Evolutionary conservation across 805 yeast species (phyloP).

Genomic region (Starmerella riodocensis): DNA sequence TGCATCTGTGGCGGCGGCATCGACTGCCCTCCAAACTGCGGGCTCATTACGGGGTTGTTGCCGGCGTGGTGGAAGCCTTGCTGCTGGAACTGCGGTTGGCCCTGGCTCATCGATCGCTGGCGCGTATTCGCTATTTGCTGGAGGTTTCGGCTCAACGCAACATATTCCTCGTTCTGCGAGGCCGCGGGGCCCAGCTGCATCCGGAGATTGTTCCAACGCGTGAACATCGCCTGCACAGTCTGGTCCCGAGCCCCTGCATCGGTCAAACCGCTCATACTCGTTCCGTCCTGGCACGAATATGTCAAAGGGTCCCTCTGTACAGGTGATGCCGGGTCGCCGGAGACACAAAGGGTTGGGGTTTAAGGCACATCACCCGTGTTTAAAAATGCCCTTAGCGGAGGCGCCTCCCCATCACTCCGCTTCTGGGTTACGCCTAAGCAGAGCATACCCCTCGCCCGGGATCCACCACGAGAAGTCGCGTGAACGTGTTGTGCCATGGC

Average conservation of each 20-base stretch:
- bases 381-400: too few species aligned
- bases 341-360: not conserved
- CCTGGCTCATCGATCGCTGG: slow-evolving; percentile 1
- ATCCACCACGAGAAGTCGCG: too few species aligned
- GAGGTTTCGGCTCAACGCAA: slow-evolving; percentile 19
- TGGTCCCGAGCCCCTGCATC: slow-evolving; percentile 14
- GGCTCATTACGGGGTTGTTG: slow-evolving; percentile 1
- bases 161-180: slow-evolving; percentile 23
- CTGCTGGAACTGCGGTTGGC: not conserved
- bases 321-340: not conserved
- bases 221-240: slow-evolving; percentile 24
- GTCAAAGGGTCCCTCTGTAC: not conserved
- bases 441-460: too few species aligned
- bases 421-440: too few species aligned
- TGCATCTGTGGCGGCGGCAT: not conserved
- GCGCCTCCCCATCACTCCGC: too few species aligned
- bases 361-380: slow-evolving; percentile 1
- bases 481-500: too few species aligned
- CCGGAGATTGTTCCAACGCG: slow-evolving; percentile 22
- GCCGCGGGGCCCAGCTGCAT: slow-evolving; percentile 22
- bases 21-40: slow-evolving; percentile 2
- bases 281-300: not conserved
- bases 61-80: not conserved
- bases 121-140: slow-evolving; percentile 14
- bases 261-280: slow-evolving; percentile 13